Base-by-base conservation (phyloP, 1,284 basidiomycete species). In the Fomes fomentarius region DNA sequence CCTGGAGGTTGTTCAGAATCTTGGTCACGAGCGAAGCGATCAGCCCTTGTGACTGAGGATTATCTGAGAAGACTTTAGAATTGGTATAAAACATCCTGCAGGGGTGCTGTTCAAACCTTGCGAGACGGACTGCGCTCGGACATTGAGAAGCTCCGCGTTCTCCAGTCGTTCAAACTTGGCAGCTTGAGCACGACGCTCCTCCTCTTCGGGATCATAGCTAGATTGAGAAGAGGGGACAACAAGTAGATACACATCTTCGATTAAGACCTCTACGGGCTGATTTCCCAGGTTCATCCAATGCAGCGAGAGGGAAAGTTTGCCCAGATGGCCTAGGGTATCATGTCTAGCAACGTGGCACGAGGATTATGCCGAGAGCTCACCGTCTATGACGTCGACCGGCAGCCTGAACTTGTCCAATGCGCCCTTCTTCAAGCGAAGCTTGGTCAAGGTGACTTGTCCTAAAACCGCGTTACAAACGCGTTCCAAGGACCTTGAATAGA, bases 381-480 rank as follows among this genome's bases (percentile, higher is more conserved):
- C 97, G 78, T 99, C 94, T 19, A 94, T 79, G 26, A 99, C 95
- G 76, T 99, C 96, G 4, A 99, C 89, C 0, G 98, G 98, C 17
- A 99, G 78, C 52, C 94, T 84, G 70, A 99, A 97, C 71, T 98
- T 96, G 74, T 99, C 97, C 54, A 99, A 79, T 1, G 94, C 94
- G 39, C 92, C 92, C 72, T 90, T 96, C 79, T 98, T 99, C 63
- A 99, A 80, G 45, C 88, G 87, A 44, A 99, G 74, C 64, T 90
- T 89, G 35, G 84, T 81, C 44, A 98, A 78, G 28, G 91, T 91
- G 51, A 97, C 76, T 72, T 94, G 88, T 49, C 95, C 95, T 94
- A 43, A 10, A n/a, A 30, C 22, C 39, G 50, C 24, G 42, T 51
- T 49, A 45, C 44, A 22, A 19, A 30, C 33, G 47, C 14, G 37